Base-by-base conservation (phyloP, 495 filamentous ascomycete species). In the Pseudevernia furfuracea region DNA sequence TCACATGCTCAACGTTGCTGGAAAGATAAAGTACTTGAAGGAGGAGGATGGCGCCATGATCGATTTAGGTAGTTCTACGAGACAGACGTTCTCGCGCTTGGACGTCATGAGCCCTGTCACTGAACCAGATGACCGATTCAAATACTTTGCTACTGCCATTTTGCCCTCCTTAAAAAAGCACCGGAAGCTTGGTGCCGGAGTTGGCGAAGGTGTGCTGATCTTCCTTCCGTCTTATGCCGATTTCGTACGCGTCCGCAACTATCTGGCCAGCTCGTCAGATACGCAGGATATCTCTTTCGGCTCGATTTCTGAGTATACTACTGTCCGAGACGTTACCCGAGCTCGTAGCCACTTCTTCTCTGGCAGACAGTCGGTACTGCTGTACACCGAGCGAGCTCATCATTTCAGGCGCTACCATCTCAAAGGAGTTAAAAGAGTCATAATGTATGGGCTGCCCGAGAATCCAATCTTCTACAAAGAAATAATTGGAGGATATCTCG, bases 151-250 rank as follows among this genome's bases (percentile, higher is more conserved):
- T 36, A 85, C 86, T 28, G 84, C 89, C 32, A 75, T 96, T 59
- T 72, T 97, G 14, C 93, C 94, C 10, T 75, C 82, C 10, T 79
- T 98, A 36, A 78, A 82, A 25, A 86, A 87, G 25, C 80, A 84
- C 61, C 68, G 69, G 4, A 76, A 79, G 55, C 43, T 58, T 38
- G 28, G 55, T 36, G 72, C 74, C 3, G 72, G 78, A 43, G 72
- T 72, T 59, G 71, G 71, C n/a, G 71, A 74, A 23, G 86, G 93
- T 37, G 88, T 87, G 0, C 72, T 97, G 49, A 80, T 97, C 69
- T 96, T 96, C 79, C 85, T 97, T 59, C 90, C 94, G 0, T 89
- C 87, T 11, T 97, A 95, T 76, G 84, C 96, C 46, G 94, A 98
- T 76, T 97, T 97, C 71, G 85, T 96, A 55, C 88, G 92, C 59